Evolutionary conservation across 179 eudicot genomes (phyloP), one percentile per base, ranked within the genome.

Genomic region (Beta corolliflora): DNA sequence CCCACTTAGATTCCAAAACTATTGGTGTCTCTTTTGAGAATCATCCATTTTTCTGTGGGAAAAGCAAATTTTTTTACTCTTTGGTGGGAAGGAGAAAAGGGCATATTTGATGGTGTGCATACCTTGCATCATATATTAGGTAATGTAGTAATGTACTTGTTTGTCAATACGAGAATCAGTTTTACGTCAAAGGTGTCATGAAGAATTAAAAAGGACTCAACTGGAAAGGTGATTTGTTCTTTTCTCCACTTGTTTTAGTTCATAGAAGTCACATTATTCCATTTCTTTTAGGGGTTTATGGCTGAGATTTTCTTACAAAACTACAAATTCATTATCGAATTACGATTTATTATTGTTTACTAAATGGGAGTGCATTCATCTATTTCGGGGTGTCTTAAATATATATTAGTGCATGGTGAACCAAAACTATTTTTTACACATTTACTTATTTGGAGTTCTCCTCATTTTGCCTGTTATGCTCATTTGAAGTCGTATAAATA

Each of bases 41-140:
- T 76, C 69, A 59, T 2, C 44, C 58, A 9, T 19, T 16, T 53
- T 73, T 41, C 44, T 36, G 21, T 9, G 4, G 1, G 0, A 36
- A 69, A 18, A 41, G 50, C 7, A 54, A 25, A 5, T 25, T 25
- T 77, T 21, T 44, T 19, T 44, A 48, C 1, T 55, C 54, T 23
- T 31, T 5, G 58, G 60, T 16, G 9, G 60, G 15, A 36, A 9
- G 12, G 5, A 56, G 14, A 72, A 73, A 65, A 36, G 71, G 66
- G 74, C 83, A 81, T 61, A 63, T n/a, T 81, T 54, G 74, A 81
- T 81, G 83, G 83, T 81, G 15, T 64, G 69, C 52, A 71, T 71
- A 23, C 10, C 60, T 12, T 74, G 79, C 73, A 54, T 75, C 73
- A 46, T 61, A 60, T 56, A 36, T 80, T 80, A 72, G 77, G 78